Evolutionary conservation across 441 rosid genomes (phyloP), one percentile per base, ranked within the genome.

Genomic region (Populus hybrid): DNA sequence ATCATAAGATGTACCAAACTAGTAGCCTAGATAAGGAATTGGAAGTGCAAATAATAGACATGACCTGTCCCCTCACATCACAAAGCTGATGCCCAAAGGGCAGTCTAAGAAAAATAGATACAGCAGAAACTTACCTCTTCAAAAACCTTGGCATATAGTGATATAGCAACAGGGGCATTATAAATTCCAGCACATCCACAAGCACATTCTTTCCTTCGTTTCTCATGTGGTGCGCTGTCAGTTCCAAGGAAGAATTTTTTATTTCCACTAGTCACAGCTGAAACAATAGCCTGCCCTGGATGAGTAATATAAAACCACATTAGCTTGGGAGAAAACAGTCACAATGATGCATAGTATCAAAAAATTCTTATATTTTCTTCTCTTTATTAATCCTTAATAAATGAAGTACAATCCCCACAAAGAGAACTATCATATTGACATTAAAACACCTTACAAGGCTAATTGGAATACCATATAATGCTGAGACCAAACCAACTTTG

Each of bases 211-310:
- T 95, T 95, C 80, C 85, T 89, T 78, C 3, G 82, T 80, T 84
- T 86, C 81, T 93, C 97, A 81, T 95, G 99, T 69, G 98, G 97
- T 83, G 98, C 98, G 88, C 98, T 94, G 83, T 95, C 98, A 77
- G 99, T 94, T 79, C 99, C 98, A 40, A 95, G 92, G 91, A 95
- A 94, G 82, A 91, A 91, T 74, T 77, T 90, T 83, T 86, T 90
- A 78, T 89, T 94, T 79, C 97, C 98, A 74, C 99, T 88, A 32
- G 98, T 95, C 85, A 95, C 98, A 32, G 98, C 97, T 80, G 90
- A 84, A 82, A 88, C 93, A 74, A 95, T 93, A 74, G 98, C 97
- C 83, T 89, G 84, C 84, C 99, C 98, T 95, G 77, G 8, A 80
- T 26, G 14, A 65, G 30, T 69, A 70, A 72, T 75, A 42, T 14